Percentiles rank a stretch among this genome's conserved stretches.
These are phyloP conservation scores for Bjerkandera adusta DNA, from an alignment of 1,284 basidiomycete species.

Conservation along the genomic window DNA sequence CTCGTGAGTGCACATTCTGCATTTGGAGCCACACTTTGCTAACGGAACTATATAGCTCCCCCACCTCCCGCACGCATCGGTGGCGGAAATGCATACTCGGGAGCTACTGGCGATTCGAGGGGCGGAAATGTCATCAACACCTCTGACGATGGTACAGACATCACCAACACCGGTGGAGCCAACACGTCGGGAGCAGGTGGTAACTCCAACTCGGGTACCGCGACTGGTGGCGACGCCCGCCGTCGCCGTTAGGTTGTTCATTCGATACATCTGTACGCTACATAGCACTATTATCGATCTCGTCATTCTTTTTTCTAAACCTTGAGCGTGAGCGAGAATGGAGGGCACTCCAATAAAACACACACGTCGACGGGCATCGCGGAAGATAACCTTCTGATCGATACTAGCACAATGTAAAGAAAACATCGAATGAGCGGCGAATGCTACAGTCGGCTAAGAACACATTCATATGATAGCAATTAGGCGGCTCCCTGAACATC, in stretches of 20 bases:
- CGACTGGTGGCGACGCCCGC: conserved; percentile 17
- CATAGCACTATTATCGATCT: conserved; percentile 5
- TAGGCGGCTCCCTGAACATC: conserved; percentile 57
- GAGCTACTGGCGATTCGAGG: conserved; percentile 13
- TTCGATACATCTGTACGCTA: not conserved
- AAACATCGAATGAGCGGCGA: conserved; percentile 3
- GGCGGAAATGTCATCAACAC: conserved; percentile 17
- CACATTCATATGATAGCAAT: conserved; percentile 30
- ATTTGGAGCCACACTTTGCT: not conserved
- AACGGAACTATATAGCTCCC: not conserved
- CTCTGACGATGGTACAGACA: conserved; percentile 15
- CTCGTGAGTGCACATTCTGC: no score
- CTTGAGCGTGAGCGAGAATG: not conserved
- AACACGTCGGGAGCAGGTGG: conserved; percentile 17
- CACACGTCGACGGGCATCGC: not conserved
- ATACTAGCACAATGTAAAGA: conserved; percentile 6
- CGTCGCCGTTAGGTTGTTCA: not conserved
- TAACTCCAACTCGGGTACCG: conserved; percentile 13
- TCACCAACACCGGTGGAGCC: conserved; percentile 12
- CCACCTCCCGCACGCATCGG: conserved; percentile 11
- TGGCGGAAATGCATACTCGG: conserved; percentile 18
- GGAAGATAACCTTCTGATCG: not conserved
- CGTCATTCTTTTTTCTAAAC: conserved; percentile 8
- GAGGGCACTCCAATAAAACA: not conserved
- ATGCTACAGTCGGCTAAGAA: conserved; percentile 22